These are phyloP conservation scores for Podaxis mareebaensis DNA, from an alignment of 768 basidiomycete species.

Conservation along the genomic window DNA sequence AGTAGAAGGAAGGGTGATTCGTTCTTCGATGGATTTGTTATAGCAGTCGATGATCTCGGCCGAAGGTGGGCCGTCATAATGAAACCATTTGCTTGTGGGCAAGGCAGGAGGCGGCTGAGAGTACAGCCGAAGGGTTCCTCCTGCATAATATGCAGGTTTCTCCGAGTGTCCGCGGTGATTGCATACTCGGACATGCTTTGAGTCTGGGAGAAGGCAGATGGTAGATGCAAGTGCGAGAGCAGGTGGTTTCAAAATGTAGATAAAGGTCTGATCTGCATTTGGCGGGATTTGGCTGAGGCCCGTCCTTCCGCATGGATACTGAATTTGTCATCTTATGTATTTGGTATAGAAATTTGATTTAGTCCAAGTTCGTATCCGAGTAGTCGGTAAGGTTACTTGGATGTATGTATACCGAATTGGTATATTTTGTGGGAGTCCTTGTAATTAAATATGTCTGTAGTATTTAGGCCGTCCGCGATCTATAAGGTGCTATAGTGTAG, in stretches of 20 bases:
- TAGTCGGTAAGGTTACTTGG: not conserved
- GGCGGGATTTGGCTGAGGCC: too few species aligned
- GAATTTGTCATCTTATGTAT: too few species aligned
- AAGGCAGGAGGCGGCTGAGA: not conserved
- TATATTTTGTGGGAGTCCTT: too few species aligned
- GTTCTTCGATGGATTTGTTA: not conserved
- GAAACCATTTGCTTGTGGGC: not conserved
- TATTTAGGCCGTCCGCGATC: not conserved
- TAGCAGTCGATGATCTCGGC: not conserved
- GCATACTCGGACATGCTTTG: not conserved
- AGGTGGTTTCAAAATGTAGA: too few species aligned
- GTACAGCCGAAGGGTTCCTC: not conserved
- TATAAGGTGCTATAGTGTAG: constrained; percentile 19
- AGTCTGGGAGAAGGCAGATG: too few species aligned
- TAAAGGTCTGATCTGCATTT: too few species aligned
- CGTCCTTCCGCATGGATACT: too few species aligned
- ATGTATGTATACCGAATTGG: not conserved
- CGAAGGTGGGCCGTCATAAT: not conserved
- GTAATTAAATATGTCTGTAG: too few species aligned
- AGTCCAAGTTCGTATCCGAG: too few species aligned
- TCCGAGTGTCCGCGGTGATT: not conserved
- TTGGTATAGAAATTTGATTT: too few species aligned
- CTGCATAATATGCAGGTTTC: constrained; percentile 1
- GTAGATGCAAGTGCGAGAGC: too few species aligned
- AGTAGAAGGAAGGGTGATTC: not conserved